These are phyloP conservation scores for Ophiocordyceps camponoti-floridani DNA, from an alignment of 2,329 filamentous ascomycete species.

Conservation along the genomic window DNA sequence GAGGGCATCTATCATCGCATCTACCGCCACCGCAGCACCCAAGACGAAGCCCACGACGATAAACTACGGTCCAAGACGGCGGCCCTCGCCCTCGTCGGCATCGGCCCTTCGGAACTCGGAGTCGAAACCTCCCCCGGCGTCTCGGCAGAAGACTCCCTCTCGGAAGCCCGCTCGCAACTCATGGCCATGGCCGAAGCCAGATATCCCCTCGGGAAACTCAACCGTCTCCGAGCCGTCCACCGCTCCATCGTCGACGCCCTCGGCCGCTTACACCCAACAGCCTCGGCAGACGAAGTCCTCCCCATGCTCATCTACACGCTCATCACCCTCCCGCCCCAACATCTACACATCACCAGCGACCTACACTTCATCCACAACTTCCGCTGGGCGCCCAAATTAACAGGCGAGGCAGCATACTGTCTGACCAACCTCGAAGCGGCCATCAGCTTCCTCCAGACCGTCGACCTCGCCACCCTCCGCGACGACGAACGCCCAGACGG, in stretches of 20 bases:
- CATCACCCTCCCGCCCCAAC: conserved; percentile 74
- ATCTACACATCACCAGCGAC: conserved; percentile 82
- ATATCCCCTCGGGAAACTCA: conserved; percentile 81
- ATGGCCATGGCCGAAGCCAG: conserved; percentile 70
- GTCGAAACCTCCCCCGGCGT: conserved; percentile 51
- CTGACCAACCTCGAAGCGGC: conserved; percentile 90
- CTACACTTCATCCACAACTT: conserved; percentile 90
- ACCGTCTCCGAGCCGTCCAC: conserved; percentile 73
- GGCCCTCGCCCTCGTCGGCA: conserved; percentile 76
- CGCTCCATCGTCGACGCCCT: conserved; percentile 86
- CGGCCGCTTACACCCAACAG: conserved; percentile 51
- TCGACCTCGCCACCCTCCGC: conserved; percentile 76
- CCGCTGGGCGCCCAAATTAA: conserved; percentile 66
- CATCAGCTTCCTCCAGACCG: conserved; percentile 85
- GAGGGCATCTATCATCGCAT: conserved; percentile 76
- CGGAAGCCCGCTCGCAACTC: conserved; percentile 25
- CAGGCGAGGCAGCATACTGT: conserved; percentile 90
- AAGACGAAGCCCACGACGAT: conserved; percentile 89
- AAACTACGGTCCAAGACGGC: conserved; percentile 89
- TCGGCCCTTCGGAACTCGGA: conserved; percentile 70
- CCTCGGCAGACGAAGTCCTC: conserved; percentile 91
- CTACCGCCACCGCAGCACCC: conserved; percentile 77
- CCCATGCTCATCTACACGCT: conserved; percentile 93
- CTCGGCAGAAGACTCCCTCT: not conserved
- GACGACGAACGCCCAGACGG: conserved; percentile 60